phyloP scores from a whole-genome alignment of 352 stramenopile species.

The Phytophthora palmivora region DNA sequence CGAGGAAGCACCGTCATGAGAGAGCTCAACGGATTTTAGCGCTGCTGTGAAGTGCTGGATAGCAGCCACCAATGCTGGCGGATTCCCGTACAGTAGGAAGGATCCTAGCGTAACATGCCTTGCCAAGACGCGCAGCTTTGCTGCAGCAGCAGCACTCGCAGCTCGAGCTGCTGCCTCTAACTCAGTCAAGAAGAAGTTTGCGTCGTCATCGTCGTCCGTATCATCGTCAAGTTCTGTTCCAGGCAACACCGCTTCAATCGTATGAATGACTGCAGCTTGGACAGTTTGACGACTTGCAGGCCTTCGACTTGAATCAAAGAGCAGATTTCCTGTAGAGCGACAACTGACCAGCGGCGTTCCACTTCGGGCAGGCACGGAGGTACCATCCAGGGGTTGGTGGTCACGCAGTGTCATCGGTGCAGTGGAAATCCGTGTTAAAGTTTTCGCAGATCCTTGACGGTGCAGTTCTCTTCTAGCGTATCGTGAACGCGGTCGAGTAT shows the following conservation, averaged over 20 bases:
- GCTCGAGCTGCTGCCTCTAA: constrained; percentile 52
- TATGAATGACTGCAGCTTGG: constrained; percentile 13
- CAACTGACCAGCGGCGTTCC: constrained; percentile 5
- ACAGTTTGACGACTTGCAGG: constrained; percentile 20
- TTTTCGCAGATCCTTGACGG: constrained; percentile 32
- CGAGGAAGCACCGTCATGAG: neutral
- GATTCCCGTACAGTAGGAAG: constrained; percentile 62
- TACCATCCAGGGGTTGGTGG: constrained; percentile 10
- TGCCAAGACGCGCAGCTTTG: constrained; percentile 45
- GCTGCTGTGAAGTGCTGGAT: constrained; percentile 49
- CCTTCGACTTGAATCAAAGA: constrained; percentile 1
- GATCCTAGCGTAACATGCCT: constrained; percentile 48
- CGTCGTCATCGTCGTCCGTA: constrained; percentile 49
- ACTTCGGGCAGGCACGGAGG: neutral
- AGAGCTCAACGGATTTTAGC: constrained; percentile 36
- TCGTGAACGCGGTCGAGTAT: constrained; percentile 54
- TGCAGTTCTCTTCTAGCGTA: constrained; percentile 60
- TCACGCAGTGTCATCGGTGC: constrained; percentile 18
- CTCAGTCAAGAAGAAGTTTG: constrained; percentile 82
- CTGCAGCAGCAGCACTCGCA: constrained; percentile 17
- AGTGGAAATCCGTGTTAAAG: constrained; percentile 46
- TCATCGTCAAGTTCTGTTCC: constrained; percentile 8
- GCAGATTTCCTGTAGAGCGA: constrained; percentile 11
- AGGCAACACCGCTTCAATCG: constrained; percentile 25
- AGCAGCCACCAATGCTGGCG: constrained; percentile 37